These are phyloP conservation scores for Glycyrrhiza uralensis DNA, from an alignment of 306 rosid species.

Conservation along the genomic window DNA sequence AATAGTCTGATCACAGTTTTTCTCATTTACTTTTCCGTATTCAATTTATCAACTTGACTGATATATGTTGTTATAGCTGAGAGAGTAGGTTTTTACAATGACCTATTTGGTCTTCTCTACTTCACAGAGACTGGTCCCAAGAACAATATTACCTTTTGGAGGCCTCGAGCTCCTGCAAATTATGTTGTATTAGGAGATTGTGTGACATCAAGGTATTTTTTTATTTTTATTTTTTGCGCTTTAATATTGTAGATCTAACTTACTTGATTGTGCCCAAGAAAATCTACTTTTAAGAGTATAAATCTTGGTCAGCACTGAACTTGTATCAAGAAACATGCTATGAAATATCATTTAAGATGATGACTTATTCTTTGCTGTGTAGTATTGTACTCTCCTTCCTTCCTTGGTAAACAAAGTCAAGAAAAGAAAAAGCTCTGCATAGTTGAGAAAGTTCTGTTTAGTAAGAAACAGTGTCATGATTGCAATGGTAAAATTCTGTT, in stretches of 20 bases:
- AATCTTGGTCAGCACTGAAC: background rate
- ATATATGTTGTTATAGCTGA: slow-evolving; percentile 4
- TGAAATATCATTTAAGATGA: background rate
- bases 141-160: slow-evolving; percentile 82
- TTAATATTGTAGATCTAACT: background rate
- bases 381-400: background rate
- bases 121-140: slow-evolving; percentile 60
- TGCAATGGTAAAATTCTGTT: background rate
- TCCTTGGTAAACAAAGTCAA: background rate
- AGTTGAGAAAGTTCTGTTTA: background rate
- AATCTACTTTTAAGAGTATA: background rate
- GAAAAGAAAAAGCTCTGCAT: background rate
- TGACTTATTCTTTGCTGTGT: background rate
- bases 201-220: slow-evolving; percentile 79
- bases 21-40: slow-evolving; percentile 1
- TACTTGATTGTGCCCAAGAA: background rate
- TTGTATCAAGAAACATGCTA: background rate
- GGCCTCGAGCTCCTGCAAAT: slow-evolving; percentile 90
- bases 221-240: background rate
- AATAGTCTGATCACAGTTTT: background rate
- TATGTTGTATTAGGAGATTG: slow-evolving; percentile 92
- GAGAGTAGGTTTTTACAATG: slow-evolving; percentile 11
- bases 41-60: slow-evolving; percentile 7
- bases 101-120: slow-evolving; percentile 16
- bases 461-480: background rate